These are phyloP conservation scores for Amylostereum areolatum DNA, from an alignment of 1,284 basidiomycete species.

Conservation along the genomic window DNA sequence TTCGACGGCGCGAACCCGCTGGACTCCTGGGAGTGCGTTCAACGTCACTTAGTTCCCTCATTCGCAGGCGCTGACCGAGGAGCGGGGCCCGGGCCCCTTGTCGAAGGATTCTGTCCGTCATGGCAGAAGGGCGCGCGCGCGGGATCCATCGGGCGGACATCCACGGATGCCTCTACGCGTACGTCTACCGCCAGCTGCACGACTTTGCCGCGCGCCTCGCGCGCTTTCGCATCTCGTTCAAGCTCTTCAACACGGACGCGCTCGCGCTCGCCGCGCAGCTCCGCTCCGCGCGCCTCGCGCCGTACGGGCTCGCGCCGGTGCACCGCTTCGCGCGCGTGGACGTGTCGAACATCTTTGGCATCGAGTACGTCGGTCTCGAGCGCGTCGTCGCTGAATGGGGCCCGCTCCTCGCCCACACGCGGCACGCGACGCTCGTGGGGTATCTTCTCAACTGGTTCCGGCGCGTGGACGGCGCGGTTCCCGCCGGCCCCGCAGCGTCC, in stretches of 20 bases:
- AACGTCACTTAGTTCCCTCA: not conserved
- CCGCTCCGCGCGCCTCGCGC: slow-evolving; percentile 13
- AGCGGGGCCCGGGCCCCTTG: no score
- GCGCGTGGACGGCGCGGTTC: not conserved
- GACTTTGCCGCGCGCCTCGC: slow-evolving; percentile 27
- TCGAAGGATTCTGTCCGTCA: slow-evolving; percentile 11
- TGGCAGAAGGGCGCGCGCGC: slow-evolving; percentile 25
- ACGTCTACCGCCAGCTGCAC: slow-evolving; percentile 29
- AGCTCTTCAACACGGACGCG: slow-evolving; percentile 22
- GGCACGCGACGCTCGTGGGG: slow-evolving; percentile 28
- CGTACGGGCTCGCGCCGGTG: slow-evolving; percentile 15
- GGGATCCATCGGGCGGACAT: slow-evolving; percentile 32
- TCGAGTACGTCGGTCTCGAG: slow-evolving; percentile 31
- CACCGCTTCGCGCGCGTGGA: slow-evolving; percentile 36
- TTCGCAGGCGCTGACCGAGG: not conserved
- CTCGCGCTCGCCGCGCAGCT: slow-evolving; percentile 20
- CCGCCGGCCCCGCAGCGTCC: not conserved
- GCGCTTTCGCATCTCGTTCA: slow-evolving; percentile 25
- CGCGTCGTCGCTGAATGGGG: slow-evolving; percentile 28
- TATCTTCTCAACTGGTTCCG: slow-evolving; percentile 41
- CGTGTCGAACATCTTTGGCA: slow-evolving; percentile 39
- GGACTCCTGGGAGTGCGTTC: slow-evolving; percentile 34
- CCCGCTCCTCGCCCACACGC: slow-evolving; percentile 24
- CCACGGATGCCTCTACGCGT: slow-evolving; percentile 40
- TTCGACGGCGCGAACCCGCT: slow-evolving; percentile 27